These are phyloP conservation scores for Chlorella sp. DNA, from an alignment of 139 green algal species.

Conservation along the genomic window DNA sequence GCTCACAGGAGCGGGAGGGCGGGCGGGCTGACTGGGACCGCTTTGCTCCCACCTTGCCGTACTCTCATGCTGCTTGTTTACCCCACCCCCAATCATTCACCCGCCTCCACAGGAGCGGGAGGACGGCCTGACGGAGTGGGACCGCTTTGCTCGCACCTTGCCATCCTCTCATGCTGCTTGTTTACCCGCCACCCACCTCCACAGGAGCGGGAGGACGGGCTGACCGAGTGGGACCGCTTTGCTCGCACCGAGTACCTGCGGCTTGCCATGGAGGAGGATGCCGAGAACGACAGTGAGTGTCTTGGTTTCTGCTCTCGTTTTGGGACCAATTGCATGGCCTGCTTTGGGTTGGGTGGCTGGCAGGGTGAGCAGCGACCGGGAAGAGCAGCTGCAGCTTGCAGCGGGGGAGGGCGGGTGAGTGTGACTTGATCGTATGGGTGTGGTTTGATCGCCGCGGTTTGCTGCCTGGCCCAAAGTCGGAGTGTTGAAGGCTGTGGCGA, in stretches of 20 bases:
- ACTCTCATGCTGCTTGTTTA: neutral
- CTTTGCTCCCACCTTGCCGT: slow-evolving; percentile 66
- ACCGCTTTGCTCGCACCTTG: slow-evolving; percentile 75
- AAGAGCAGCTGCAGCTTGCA: too few species aligned
- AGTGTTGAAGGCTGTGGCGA: too few species aligned
- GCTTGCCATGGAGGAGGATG: slow-evolving; percentile 90
- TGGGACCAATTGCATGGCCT: too few species aligned
- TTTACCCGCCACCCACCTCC: neutral
- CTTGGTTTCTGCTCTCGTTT: too few species aligned
- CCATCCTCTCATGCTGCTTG: neutral
- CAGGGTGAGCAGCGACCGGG: too few species aligned
- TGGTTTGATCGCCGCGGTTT: too few species aligned
- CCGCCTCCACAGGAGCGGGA: slow-evolving; percentile 61
- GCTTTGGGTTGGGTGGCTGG: too few species aligned
- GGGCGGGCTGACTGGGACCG: slow-evolving; percentile 78
- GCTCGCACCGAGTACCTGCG: slow-evolving; percentile 86
- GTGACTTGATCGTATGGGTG: too few species aligned
- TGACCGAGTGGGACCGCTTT: slow-evolving; percentile 88
- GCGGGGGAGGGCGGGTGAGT: too few species aligned
- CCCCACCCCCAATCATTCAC: neutral
- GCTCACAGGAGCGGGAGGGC: slow-evolving; percentile 68
- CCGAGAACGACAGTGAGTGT: slow-evolving; percentile 48
- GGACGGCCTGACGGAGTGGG: slow-evolving; percentile 76
- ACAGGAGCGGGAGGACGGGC: slow-evolving; percentile 74
- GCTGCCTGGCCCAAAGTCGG: too few species aligned